A percentile compares a stretch with the other conserved stretches of the same genome.
Conservation (phyloP, 495 filamentous ascomycete genomes). For the Aspergillus carlsbadensis region DNA sequence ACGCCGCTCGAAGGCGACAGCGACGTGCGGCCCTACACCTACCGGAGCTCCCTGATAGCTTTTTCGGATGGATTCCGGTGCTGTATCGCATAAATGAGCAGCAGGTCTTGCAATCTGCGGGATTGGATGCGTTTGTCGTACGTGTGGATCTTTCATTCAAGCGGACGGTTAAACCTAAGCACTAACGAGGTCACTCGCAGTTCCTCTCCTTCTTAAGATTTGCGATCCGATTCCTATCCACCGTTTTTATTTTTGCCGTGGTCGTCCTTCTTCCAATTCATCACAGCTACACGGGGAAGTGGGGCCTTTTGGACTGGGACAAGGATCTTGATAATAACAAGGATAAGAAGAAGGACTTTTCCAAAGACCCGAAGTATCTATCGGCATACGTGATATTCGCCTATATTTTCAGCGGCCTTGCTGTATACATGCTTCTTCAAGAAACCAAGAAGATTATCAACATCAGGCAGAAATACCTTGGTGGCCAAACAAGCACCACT, state of each 20-base stretch:
- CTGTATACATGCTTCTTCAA: slow-evolving; percentile 76
- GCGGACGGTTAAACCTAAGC: background rate
- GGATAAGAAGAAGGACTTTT: slow-evolving; percentile 30
- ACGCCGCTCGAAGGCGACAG: slow-evolving; percentile 81
- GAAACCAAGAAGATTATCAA: slow-evolving; percentile 83
- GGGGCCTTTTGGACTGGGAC: slow-evolving; percentile 43
- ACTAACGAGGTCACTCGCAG: slow-evolving; percentile 35
- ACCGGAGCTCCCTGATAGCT: slow-evolving; percentile 78
- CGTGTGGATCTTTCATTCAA: slow-evolving; percentile 27
- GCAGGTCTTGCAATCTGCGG: slow-evolving; percentile 85
- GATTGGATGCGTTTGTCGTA: slow-evolving; percentile 92
- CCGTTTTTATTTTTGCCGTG: slow-evolving; percentile 76
- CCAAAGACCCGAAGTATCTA: slow-evolving; percentile 57
- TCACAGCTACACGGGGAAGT: slow-evolving; percentile 58
- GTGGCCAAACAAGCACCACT: slow-evolving; percentile 88
- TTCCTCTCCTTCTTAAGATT: slow-evolving; percentile 95
- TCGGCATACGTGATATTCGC: slow-evolving; percentile 93
- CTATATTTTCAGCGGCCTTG: slow-evolving; percentile 82
- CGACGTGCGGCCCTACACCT: slow-evolving; percentile 66
- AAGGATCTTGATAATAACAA: slow-evolving; percentile 21
- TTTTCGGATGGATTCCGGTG: slow-evolving; percentile 92
- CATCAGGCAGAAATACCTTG: slow-evolving; percentile 86
- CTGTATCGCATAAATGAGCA: slow-evolving; percentile 88
- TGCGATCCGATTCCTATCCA: slow-evolving; percentile 76
- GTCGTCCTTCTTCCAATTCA: slow-evolving; percentile 85